phyloP scores from a whole-genome alignment of 2,329 filamentous ascomycete species.

The Bretziella fagacearum region DNA sequence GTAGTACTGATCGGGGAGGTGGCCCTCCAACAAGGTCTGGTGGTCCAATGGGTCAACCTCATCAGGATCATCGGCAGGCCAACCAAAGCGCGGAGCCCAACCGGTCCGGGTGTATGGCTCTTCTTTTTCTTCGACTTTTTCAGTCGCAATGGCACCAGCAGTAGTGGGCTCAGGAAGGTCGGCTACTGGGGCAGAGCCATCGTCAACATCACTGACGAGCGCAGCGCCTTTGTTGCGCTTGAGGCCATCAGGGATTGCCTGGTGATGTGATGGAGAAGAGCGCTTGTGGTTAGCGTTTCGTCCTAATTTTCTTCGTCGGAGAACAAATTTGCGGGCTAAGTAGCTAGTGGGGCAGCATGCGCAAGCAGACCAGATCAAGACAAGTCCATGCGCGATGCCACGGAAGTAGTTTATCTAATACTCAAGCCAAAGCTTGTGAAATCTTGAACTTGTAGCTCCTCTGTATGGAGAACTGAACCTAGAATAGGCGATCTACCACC shows the following conservation, averaged over 20 bases:
- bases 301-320: background rate
- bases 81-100: constrained; percentile 78
- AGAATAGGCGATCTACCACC: background rate
- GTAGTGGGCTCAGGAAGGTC: constrained; percentile 63
- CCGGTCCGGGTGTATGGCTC: constrained; percentile 41
- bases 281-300: background rate
- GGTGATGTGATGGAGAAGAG: background rate
- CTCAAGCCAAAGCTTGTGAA: background rate
- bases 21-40: constrained; percentile 69
- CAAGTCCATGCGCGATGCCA: background rate
- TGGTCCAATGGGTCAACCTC: constrained; percentile 66
- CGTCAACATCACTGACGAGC: constrained; percentile 60
- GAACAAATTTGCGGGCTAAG: background rate
- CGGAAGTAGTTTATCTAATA: background rate
- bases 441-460: constrained; percentile 1
- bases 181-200: constrained; percentile 47
- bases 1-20: constrained; percentile 76
- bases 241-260: constrained; percentile 49
- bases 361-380: background rate
- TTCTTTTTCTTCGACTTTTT: constrained; percentile 36
- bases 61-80: constrained; percentile 40
- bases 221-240: constrained; percentile 48
- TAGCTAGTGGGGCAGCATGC: background rate
- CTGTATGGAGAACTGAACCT: background rate
- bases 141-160: constrained; percentile 44